Evolutionary conservation across 2,329 filamentous ascomycete genomes (phyloP).

Genomic region (Penicillium fuscoglaucum): DNA sequence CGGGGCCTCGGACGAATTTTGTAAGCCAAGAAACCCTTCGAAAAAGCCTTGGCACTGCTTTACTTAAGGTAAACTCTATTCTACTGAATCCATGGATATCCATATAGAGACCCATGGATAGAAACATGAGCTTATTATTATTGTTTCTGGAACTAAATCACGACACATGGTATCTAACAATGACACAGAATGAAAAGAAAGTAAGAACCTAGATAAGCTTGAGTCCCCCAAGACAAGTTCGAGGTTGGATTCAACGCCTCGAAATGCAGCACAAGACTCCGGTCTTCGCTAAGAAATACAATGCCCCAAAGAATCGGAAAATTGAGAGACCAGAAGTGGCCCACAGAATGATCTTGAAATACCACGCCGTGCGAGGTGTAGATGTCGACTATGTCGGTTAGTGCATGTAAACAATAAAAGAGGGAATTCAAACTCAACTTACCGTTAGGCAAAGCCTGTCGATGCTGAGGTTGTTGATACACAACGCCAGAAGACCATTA

Average conservation of each 20-base stretch:
- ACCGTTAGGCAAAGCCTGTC: constrained; percentile 22
- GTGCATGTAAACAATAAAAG: not conserved
- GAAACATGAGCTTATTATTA: not conserved
- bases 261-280: constrained; percentile 17
- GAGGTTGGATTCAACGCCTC: not conserved
- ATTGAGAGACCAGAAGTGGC: constrained; percentile 22
- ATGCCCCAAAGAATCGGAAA: constrained; percentile 21
- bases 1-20: not conserved
- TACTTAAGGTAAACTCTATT: not conserved
- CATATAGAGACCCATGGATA: not conserved
- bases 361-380: constrained; percentile 14
- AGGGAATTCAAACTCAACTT: not conserved
- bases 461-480: constrained; percentile 71
- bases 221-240: no score
- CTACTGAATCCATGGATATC: no score
- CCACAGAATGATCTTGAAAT: constrained; percentile 21
- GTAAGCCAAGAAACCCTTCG: not conserved
- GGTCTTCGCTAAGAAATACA: constrained; percentile 20
- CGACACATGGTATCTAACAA: not conserved
- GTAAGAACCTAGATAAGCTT: not conserved
- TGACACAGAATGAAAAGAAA: not conserved
- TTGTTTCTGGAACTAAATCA: not conserved
- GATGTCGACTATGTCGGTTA: constrained; percentile 1
- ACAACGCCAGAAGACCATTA: constrained; percentile 77
- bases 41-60: not conserved